A percentile compares a stretch with the other conserved stretches of the same genome.
These are phyloP conservation scores for Elongisporangium prolatum DNA, from an alignment of 352 stramenopile species.

Conservation along the genomic window DNA sequence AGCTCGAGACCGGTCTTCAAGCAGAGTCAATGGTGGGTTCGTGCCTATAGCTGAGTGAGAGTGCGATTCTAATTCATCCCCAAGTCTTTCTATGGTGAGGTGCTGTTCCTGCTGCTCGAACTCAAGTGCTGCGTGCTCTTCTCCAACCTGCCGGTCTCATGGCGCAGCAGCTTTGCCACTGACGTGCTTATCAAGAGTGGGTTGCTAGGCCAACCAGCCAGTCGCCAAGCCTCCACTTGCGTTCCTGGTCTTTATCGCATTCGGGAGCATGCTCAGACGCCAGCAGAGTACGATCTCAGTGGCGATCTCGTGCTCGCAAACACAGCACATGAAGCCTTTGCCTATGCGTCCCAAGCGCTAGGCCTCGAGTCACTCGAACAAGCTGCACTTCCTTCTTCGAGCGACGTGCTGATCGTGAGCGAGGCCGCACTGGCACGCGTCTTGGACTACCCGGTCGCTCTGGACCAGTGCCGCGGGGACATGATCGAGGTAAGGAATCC, in stretches of 20 bases:
- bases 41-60: background rate
- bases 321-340: constrained; percentile 18
- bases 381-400: background rate
- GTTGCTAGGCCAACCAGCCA: constrained; percentile 11
- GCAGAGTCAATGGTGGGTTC: constrained; percentile 39
- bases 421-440: constrained; percentile 35
- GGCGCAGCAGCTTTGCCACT: constrained; percentile 32
- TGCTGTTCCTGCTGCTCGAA: constrained; percentile 54
- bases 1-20: constrained; percentile 24
- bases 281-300: constrained; percentile 39
- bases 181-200: constrained; percentile 37
- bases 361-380: constrained; percentile 5
- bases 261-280: constrained; percentile 29
- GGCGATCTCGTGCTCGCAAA: constrained; percentile 45
- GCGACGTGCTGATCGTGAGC: constrained; percentile 10
- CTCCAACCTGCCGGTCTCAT: constrained; percentile 52
- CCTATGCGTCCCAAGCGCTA: constrained; percentile 12
- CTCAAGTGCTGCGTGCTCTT: constrained; percentile 65
- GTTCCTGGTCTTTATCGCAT: constrained; percentile 17
- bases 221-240: background rate
- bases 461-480: constrained; percentile 43
- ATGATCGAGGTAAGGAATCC: constrained; percentile 56
- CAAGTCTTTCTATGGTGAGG: constrained; percentile 65
- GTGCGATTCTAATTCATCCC: background rate
- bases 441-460: constrained; percentile 61